Percentiles rank a stretch among this genome's conserved stretches.
Evolutionary conservation across 768 basidiomycete genomes (phyloP).

Genomic region (Paxillus rubicundulus): DNA sequence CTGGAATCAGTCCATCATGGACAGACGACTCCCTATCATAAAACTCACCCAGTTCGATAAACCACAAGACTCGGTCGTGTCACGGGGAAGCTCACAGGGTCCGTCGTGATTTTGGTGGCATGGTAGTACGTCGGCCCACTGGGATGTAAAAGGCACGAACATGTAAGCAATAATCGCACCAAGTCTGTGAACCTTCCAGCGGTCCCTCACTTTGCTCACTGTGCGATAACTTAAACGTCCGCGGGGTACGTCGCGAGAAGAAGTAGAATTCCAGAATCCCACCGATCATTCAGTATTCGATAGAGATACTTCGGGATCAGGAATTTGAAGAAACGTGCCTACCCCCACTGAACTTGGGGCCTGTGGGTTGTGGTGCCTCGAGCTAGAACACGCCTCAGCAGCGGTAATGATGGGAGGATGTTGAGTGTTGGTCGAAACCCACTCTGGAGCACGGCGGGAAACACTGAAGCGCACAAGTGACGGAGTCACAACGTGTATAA

Average conservation of each 20-base stretch:
- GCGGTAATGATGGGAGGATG: conserved; percentile 66
- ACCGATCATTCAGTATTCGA: conserved; percentile 71
- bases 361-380: conserved; percentile 22
- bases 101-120: conserved; percentile 59
- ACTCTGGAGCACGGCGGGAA: no score
- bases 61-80: conserved; percentile 45
- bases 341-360: conserved; percentile 61
- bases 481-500: no score
- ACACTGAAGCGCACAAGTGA: no score
- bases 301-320: conserved; percentile 48
- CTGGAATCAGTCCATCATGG: no score
- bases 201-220: conserved; percentile 65
- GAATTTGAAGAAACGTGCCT: conserved; percentile 60
- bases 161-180: neutral
- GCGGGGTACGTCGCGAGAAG: conserved; percentile 50
- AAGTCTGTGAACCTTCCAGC: conserved; percentile 49
- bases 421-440: conserved; percentile 43
- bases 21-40: conserved; percentile 58
- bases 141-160: conserved; percentile 50
- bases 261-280: conserved; percentile 77
- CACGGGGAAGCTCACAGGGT: conserved; percentile 59
- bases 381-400: conserved; percentile 44
- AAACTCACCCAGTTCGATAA: conserved; percentile 59
- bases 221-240: conserved; percentile 57
- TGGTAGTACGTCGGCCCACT: conserved; percentile 77